These are phyloP conservation scores for Aspergillus uvarum DNA, from an alignment of 2,329 filamentous ascomycete species.

Conservation along the genomic window DNA sequence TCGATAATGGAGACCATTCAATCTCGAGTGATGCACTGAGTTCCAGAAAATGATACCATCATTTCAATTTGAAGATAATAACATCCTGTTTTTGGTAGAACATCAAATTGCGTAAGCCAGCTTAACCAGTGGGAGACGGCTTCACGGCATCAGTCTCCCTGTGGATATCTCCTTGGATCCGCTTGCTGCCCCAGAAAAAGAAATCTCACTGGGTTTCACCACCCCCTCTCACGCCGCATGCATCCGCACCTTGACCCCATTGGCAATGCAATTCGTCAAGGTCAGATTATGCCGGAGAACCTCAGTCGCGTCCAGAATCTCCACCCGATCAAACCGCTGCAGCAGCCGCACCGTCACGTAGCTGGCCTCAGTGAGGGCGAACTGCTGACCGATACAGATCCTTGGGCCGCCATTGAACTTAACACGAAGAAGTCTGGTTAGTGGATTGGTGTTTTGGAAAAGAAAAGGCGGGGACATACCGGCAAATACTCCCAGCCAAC, in stretches of 20 bases:
- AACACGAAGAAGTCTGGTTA: slow-evolving; percentile 28
- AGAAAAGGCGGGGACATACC: not conserved
- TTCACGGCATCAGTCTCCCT: too few relatives aligned
- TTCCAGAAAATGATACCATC: too few relatives aligned
- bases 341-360: slow-evolving; percentile 35
- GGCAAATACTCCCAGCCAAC: too few relatives aligned
- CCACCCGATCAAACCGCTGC: slow-evolving; percentile 31
- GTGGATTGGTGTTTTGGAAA: slow-evolving; percentile 12
- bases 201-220: too few relatives aligned
- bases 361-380: slow-evolving; percentile 37
- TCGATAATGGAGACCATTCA: too few relatives aligned
- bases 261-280: slow-evolving; percentile 21
- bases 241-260: slow-evolving; percentile 21
- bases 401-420: slow-evolving; percentile 36
- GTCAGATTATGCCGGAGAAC: slow-evolving; percentile 27
- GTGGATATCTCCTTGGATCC: too few relatives aligned
- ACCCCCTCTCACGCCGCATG: not conserved
- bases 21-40: too few relatives aligned
- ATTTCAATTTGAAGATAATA: too few relatives aligned
- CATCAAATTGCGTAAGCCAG: too few relatives aligned
- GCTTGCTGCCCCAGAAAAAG: too few relatives aligned
- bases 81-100: too few relatives aligned
- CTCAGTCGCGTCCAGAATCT: slow-evolving; percentile 25
- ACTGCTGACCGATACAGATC: slow-evolving; percentile 37
- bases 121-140: too few relatives aligned